These are phyloP conservation scores for Aureobasidium sp. DNA, from an alignment of 2,329 filamentous ascomycete species.

Conservation along the genomic window DNA sequence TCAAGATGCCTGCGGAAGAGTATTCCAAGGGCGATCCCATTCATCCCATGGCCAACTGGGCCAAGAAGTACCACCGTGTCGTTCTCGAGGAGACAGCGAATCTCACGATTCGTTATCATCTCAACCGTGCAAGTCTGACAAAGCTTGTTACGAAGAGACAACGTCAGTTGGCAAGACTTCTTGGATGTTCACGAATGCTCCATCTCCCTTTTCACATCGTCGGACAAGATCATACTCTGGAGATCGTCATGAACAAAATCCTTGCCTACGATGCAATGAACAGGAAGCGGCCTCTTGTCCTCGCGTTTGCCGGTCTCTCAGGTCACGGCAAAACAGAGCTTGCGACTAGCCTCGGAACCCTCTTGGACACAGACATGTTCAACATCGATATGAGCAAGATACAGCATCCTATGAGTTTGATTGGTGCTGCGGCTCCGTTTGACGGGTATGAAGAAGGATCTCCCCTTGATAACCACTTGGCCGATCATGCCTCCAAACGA, in stretches of 20 bases:
- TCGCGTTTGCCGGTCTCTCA: slow-evolving; percentile 38
- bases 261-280: background rate
- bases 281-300: background rate
- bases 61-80: background rate
- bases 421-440: background rate
- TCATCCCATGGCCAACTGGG: background rate
- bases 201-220: background rate
- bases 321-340: slow-evolving; percentile 45
- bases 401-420: background rate
- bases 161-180: background rate
- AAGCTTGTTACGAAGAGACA: background rate
- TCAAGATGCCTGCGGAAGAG: background rate
- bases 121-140: background rate
- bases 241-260: background rate
- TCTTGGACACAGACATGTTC: slow-evolving; percentile 32
- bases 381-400: background rate
- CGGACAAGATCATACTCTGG: background rate
- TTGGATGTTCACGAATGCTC: background rate
- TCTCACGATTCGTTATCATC: background rate
- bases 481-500: slow-evolving; percentile 25
- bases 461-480: slow-evolving; percentile 41
- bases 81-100: background rate
- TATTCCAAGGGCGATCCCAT: background rate
- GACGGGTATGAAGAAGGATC: slow-evolving; percentile 27
- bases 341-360: slow-evolving; percentile 32